Evolutionary conservation across 768 basidiomycete species (phyloP).

Genomic region (Hygrophorus russula): DNA sequence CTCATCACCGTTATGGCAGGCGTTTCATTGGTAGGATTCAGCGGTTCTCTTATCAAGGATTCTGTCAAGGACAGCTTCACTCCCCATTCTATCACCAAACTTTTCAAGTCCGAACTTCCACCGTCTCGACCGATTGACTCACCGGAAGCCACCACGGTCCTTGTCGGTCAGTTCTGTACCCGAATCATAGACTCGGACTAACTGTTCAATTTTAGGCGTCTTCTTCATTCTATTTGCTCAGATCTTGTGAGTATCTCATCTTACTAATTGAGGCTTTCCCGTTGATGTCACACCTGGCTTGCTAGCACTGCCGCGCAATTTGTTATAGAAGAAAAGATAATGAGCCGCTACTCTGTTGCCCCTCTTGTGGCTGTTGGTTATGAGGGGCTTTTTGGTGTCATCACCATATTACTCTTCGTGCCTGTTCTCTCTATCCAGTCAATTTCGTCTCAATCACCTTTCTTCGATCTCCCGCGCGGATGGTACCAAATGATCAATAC

Average conservation of each 20-base stretch:
- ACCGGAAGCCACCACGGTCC: conserved; percentile 56
- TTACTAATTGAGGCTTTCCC: conserved; percentile 4
- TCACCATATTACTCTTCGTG: conserved; percentile 70
- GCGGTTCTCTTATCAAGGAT: conserved; percentile 81
- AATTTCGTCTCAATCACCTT: conserved; percentile 48
- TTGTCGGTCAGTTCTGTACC: conserved; percentile 46
- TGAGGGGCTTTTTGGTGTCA: conserved; percentile 85
- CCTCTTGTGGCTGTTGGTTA: conserved; percentile 91
- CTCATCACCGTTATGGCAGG: conserved; percentile 83
- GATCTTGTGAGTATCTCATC: conserved; percentile 58
- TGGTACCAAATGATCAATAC: conserved; percentile 82
- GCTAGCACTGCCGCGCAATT: conserved; percentile 82
- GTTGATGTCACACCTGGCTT: conserved; percentile 1
- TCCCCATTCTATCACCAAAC: conserved; percentile 14
- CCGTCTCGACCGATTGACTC: conserved; percentile 37
- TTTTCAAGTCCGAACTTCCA: conserved; percentile 21
- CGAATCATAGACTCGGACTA: conserved; percentile 10
- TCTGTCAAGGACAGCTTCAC: conserved; percentile 37
- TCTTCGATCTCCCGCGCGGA: conserved; percentile 85
- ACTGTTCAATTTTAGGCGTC: conserved; percentile 44
- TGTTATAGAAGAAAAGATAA: conserved; percentile 54
- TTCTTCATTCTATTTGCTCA: conserved; percentile 91
- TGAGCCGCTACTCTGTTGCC: conserved; percentile 64
- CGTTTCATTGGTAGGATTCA: conserved; percentile 76
- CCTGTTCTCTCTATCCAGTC: conserved; percentile 69